Conservation (phyloP, 2,329 filamentous ascomycete genomes). For the Aspergillus amoenus region DNA sequence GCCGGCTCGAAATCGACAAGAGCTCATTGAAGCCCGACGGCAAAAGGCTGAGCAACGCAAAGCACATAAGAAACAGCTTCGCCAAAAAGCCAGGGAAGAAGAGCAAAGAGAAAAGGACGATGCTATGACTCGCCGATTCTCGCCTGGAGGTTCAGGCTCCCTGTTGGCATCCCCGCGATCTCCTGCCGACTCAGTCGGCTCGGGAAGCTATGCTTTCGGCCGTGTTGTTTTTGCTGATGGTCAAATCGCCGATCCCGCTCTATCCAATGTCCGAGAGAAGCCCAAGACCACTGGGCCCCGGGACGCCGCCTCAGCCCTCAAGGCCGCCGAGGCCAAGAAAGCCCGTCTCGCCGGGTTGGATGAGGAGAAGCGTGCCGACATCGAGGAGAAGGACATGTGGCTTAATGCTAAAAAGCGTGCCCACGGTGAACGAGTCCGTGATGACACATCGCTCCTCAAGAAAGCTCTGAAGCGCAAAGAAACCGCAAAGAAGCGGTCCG, state of each 20-base stretch:
- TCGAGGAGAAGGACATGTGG: constrained; percentile 94
- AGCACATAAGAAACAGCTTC: constrained; percentile 82
- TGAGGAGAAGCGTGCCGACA: constrained; percentile 75
- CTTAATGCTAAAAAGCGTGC: constrained; percentile 83
- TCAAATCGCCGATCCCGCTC: constrained; percentile 70
- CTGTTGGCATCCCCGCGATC: constrained; percentile 56
- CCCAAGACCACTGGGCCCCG: constrained; percentile 78
- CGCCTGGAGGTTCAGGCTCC: constrained; percentile 59
- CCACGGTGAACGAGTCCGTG: constrained; percentile 83
- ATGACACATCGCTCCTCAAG: constrained; percentile 84
- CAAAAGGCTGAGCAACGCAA: constrained; percentile 85
- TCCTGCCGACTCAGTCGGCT: constrained; percentile 42
- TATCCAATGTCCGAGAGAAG: constrained; percentile 61
- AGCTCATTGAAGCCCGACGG: constrained; percentile 85
- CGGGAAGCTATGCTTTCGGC: constrained; percentile 77
- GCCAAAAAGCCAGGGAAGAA: constrained; percentile 74
- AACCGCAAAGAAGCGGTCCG: constrained; percentile 83
- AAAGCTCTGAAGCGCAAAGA: constrained; percentile 95
- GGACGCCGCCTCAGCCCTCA: constrained; percentile 82
- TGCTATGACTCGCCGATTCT: constrained; percentile 54
- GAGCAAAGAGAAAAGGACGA: constrained; percentile 65
- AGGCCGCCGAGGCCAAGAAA: constrained; percentile 82
- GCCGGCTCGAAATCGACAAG: constrained; percentile 80
- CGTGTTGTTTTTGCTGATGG: constrained; percentile 90
- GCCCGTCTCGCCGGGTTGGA: constrained; percentile 74